Base-by-base conservation (phyloP, 1,139 yeast species). In the Debaryomyces singareniensis region DNA sequence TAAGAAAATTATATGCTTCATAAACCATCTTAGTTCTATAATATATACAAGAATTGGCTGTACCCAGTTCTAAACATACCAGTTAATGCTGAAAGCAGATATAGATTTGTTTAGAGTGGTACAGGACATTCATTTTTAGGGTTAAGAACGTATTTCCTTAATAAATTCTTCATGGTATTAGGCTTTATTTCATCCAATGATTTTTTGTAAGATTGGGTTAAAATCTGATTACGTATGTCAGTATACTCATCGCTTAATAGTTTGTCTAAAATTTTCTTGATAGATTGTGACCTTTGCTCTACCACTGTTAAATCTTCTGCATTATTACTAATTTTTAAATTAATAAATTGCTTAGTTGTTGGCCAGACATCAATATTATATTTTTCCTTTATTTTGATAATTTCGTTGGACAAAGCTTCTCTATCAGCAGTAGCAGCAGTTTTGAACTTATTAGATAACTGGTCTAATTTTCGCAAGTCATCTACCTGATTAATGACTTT, bases 341-440 rank as follows among this genome's bases (percentile, higher is more conserved):
- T 44, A 30, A 67, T 44, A 14, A 63, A 48, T 6, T 70, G 68
- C 35, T 66, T 64, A 7, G 61, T 51, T 3, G 61, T 45, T 5
- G 87, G 84, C 78, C 86, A 79, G 34, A 75, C 61, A 28, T 62
- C 56, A 32, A 81, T 71, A 27, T 72, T 71, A 49, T 81, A 76
- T 41, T 65, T 67, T 27, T 46, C 44, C 42, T 68, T 68, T 39
- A 80, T 68, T 30, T 61, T 56, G 29, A 62, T 52, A 36, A 78
- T 63, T 39, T 74, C 72, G 18, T 49, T 49, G 15, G 64, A 44
- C 31, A 69, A 55, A 25, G 44, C 42, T 25, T 53, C 49, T 28
- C 58, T 46, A 33, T 70, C 73, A 4, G 68, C 68, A n/a, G 49
- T 48, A 5, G 53, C 53, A 22, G 54, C 54, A 29, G 51, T 51